phyloP scores from a whole-genome alignment of 768 basidiomycete genomes.

The Boletus rufocinnamomeus region DNA sequence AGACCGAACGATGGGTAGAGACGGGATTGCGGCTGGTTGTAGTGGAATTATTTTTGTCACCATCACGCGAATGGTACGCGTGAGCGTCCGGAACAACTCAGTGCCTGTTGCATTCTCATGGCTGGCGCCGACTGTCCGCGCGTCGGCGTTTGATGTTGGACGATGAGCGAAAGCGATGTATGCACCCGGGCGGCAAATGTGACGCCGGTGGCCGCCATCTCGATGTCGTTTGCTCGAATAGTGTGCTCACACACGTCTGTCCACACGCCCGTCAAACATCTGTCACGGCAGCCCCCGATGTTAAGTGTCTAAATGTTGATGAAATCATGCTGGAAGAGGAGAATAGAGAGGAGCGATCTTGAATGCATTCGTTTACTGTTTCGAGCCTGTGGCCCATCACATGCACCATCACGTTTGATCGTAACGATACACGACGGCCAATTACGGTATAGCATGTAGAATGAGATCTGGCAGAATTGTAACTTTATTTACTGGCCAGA shows the following conservation, averaged over 20 bases:
- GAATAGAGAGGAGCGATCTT: too few relatives aligned
- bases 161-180: neutral
- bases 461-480: neutral
- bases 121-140: neutral
- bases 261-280: slow-evolving; percentile 7
- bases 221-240: neutral
- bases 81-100: neutral
- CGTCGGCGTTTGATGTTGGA: neutral
- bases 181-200: neutral
- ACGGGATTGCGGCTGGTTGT: neutral
- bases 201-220: neutral
- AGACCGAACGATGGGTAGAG: neutral
- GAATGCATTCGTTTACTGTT: neutral
- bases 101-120: neutral
- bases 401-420: slow-evolving; percentile 18
- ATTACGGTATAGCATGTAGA: slow-evolving; percentile 2
- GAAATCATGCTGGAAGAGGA: neutral
- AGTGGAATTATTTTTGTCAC: neutral
- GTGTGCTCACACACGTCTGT: neutral
- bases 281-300: neutral
- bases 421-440: slow-evolving; percentile 3
- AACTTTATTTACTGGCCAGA: neutral
- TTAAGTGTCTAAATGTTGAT: neutral
- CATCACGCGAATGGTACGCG: neutral
- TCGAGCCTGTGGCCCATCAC: slow-evolving; percentile 8